Evolutionary conservation across 208 protist genomes (phyloP).

Genomic region (Trypanosoma lewisi): DNA sequence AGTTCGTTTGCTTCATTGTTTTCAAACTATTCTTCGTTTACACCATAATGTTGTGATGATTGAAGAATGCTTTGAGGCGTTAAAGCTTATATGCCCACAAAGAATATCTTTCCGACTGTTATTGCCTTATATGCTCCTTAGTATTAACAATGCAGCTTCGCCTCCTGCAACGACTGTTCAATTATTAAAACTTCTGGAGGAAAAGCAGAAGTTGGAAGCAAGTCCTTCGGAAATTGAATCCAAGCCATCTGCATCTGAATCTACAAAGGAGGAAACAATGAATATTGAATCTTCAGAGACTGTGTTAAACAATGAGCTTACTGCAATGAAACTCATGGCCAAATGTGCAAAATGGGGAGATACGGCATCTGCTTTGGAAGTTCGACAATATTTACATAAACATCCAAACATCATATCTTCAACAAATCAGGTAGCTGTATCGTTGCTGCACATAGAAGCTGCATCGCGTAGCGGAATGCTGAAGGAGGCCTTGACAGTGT

Average conservation of each 20-base stretch:
- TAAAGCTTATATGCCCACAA: constrained; percentile 35
- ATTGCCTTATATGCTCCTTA: constrained; percentile 75
- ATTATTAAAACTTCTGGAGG: constrained; percentile 42
- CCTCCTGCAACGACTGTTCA: constrained; percentile 55
- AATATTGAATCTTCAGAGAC: constrained; percentile 17
- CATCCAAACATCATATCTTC: constrained; percentile 32
- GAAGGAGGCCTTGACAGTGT: constrained; percentile 42
- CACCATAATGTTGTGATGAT: constrained; percentile 62
- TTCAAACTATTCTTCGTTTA: constrained; percentile 76
- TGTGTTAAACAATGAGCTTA: constrained; percentile 67
- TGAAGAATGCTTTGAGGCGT: constrained; percentile 64
- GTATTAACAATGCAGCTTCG: constrained; percentile 54
- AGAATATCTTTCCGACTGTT: constrained; percentile 52
- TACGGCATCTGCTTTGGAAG: constrained; percentile 35
- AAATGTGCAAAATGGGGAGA: constrained; percentile 76
- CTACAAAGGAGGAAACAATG: neutral
- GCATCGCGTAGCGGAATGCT: constrained; percentile 35
- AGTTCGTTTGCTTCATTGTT: constrained; percentile 76
- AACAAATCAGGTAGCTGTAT: constrained; percentile 28
- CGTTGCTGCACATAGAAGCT: constrained; percentile 57
- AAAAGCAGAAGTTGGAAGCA: neutral
- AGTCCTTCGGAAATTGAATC: neutral
- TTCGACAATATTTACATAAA: constrained; percentile 39
- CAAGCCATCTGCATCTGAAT: neutral
- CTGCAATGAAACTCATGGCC: constrained; percentile 66